Evolutionary conservation across 352 stramenopile species (phyloP).

Genomic region (Pythium volutum): DNA sequence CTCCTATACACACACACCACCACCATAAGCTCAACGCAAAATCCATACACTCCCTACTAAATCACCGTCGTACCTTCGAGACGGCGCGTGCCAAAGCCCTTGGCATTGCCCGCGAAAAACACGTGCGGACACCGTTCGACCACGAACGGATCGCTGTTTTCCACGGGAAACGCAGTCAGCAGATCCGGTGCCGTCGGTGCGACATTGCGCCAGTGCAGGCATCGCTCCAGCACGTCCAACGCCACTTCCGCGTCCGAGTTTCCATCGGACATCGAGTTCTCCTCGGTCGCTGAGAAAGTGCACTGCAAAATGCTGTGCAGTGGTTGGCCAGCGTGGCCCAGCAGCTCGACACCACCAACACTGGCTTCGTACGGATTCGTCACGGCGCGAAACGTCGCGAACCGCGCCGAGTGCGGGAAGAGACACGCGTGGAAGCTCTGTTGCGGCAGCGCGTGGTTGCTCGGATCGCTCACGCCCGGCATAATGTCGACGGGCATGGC

Average conservation of each 20-base stretch:
- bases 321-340: slow-evolving; percentile 88
- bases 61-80: slow-evolving; percentile 33
- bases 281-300: slow-evolving; percentile 33
- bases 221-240: slow-evolving; percentile 62
- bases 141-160: slow-evolving; percentile 91
- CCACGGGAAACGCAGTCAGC: slow-evolving; percentile 88
- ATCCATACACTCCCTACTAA: not conserved
- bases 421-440: slow-evolving; percentile 94
- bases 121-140: slow-evolving; percentile 85
- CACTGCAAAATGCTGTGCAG: slow-evolving; percentile 83
- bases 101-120: slow-evolving; percentile 92
- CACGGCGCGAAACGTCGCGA: slow-evolving; percentile 77
- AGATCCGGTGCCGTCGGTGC: slow-evolving; percentile 93
- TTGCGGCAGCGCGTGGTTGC: slow-evolving; percentile 89
- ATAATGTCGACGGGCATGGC: slow-evolving; percentile 92
- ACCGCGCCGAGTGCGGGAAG: slow-evolving; percentile 82
- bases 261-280: slow-evolving; percentile 25
- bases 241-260: slow-evolving; percentile 22
- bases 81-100: slow-evolving; percentile 76
- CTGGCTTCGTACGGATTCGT: slow-evolving; percentile 93
- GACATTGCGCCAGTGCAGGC: slow-evolving; percentile 88
- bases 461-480: slow-evolving; percentile 87
- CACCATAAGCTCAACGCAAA: not conserved
- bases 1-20: slow-evolving; percentile 23
- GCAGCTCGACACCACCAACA: slow-evolving; percentile 58